These are phyloP conservation scores for Albifimbria verrucaria DNA, from an alignment of 2,329 filamentous ascomycete species.

Conservation along the genomic window DNA sequence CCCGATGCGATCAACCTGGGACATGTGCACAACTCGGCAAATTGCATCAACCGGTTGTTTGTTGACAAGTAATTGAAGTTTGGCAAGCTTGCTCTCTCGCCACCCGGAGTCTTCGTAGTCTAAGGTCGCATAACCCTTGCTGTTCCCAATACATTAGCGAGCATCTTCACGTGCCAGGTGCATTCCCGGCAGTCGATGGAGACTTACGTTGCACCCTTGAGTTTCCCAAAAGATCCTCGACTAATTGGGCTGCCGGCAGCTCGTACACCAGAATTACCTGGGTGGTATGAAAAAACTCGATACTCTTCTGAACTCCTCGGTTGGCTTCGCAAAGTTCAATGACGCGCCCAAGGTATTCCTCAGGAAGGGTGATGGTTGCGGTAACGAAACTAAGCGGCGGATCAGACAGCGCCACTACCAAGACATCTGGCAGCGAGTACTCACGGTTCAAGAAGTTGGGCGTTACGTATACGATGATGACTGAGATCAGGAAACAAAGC, in stretches of 20 bases:
- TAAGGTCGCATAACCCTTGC: conserved; percentile 88
- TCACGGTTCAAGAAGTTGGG: conserved; percentile 49
- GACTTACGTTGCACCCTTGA: conserved; percentile 74
- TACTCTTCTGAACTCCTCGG: conserved; percentile 78
- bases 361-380: conserved; percentile 84
- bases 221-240: conserved; percentile 97
- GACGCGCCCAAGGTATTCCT: conserved; percentile 89
- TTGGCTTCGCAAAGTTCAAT: conserved; percentile 93
- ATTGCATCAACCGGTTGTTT: conserved; percentile 92
- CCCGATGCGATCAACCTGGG: conserved; percentile 77
- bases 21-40: conserved; percentile 80
- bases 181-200: no score
- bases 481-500: conserved; percentile 77
- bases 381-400: conserved; percentile 56
- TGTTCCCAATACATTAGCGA: conserved; percentile 13
- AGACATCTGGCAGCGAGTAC: conserved; percentile 15
- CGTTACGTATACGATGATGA: conserved; percentile 40
- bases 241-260: conserved; percentile 81
- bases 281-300: conserved; percentile 87
- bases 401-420: neutral
- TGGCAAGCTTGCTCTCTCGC: conserved; percentile 74
- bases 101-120: conserved; percentile 97
- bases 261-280: conserved; percentile 96
- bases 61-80: conserved; percentile 91
- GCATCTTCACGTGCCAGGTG: neutral